Base-by-base conservation (phyloP, 768 basidiomycete species). In the Mycena olivaceomarginata region DNA sequence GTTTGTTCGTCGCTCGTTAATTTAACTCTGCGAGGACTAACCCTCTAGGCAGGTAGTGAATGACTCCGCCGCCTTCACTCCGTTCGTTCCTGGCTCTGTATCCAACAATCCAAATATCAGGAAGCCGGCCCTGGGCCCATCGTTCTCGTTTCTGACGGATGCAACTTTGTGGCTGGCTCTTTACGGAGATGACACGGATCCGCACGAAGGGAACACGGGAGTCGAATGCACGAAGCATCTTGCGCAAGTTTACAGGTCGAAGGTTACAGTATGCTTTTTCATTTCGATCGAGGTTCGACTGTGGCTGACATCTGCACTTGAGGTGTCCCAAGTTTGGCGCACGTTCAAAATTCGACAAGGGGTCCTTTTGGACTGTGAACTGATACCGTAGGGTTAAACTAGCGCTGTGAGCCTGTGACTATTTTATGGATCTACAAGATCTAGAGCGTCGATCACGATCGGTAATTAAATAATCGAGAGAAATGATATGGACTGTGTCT, bases 51-150 rank as follows among this genome's bases (percentile, higher is more conserved):
- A 96, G 95, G 88, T 94, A 10, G 85, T 94, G 59, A 95, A 96
- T 76, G 88, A 89, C 73, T 89, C 92, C 0, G 88, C 91, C 9
- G 71, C 67, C 7, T 77, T 73, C 15, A 59, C 67, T 5, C 76
- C 76, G 16, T 74, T 65, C 31, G 64, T 77, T 15, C 41, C 72
- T 5, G 63, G 80, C 80, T 62, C 81, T 75, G 43, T 65, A 74
- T 40, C 69, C 77, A 37, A 75, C 72, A 77, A 77, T 74, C 78
- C 72, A 85, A 89, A 70, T 37, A 85, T 82, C 10, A 87, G 91
- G 72, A 95, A 94, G 80, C 94, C 95, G 6, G 94, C 94, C 0
- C 87, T 96, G 16, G 95, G 95, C 0, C 92, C 95, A 1, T 93
- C 94, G 1, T 96, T 96, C 76, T 87, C 93, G 9, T 94, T 91